Percentiles rank a stretch among this genome's conserved stretches.
Conservation (phyloP, 1,284 basidiomycete species). For the Trametes pubescens region DNA sequence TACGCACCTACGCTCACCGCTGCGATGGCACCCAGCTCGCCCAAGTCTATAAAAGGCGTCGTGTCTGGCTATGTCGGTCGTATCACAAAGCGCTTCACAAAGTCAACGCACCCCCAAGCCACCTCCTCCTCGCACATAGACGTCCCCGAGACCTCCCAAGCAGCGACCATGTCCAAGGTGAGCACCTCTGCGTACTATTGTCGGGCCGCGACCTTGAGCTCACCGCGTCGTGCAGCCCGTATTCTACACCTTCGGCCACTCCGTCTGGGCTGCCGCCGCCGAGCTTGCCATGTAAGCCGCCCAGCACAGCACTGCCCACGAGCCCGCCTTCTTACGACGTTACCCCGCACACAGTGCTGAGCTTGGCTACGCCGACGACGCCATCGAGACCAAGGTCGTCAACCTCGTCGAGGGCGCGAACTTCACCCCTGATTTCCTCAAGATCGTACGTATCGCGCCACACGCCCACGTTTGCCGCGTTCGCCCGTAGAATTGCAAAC, state of each 20-base stretch:
- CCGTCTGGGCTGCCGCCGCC: constrained; percentile 58
- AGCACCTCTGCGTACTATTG: background rate
- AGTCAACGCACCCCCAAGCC: background rate
- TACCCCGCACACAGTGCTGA: constrained; percentile 45
- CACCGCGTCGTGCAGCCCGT: constrained; percentile 39
- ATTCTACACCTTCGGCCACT: constrained; percentile 54
- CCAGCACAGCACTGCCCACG: background rate
- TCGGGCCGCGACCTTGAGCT: background rate
- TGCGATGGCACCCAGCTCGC: too few relatives aligned
- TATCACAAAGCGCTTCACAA: background rate
- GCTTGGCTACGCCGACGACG: constrained; percentile 49
- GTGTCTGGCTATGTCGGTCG: background rate
- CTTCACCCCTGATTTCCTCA: constrained; percentile 65
- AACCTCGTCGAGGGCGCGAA: constrained; percentile 65
- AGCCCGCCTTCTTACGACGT: background rate
- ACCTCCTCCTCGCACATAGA: too few relatives aligned
- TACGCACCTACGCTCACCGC: too few relatives aligned
- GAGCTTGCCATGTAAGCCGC: constrained; percentile 57
- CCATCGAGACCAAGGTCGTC: constrained; percentile 48
- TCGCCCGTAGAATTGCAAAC: constrained; percentile 1
- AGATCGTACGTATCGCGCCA: constrained; percentile 48
- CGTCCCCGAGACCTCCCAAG: too few relatives aligned
- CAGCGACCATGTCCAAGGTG: constrained; percentile 29
- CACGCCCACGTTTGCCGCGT: constrained; percentile 3
- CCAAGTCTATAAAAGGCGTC: background rate